phyloP scores from a whole-genome alignment of 345 rosid species.

The Abelmoschus esculentus region DNA sequence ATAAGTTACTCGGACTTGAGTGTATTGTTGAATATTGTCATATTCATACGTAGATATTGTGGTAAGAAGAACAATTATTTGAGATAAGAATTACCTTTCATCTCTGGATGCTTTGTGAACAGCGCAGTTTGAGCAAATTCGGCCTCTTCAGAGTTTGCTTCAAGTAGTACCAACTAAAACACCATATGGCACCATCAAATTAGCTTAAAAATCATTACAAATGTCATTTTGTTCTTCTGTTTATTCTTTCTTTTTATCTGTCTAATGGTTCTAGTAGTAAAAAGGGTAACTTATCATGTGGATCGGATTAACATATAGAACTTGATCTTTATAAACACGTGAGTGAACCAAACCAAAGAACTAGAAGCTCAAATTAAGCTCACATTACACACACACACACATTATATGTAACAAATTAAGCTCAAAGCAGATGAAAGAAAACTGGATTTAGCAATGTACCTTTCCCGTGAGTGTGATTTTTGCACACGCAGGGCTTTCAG shows the following conservation, averaged over 20 bases:
- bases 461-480: slow-evolving; percentile 88
- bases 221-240: not conserved
- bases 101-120: slow-evolving; percentile 84
- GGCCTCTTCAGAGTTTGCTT: slow-evolving; percentile 47
- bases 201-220: not conserved
- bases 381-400: not conserved
- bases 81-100: slow-evolving; percentile 46
- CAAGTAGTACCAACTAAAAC: slow-evolving; percentile 45
- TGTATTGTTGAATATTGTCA: not conserved
- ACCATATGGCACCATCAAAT: slow-evolving; percentile 1
- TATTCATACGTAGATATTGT: not conserved
- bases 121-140: slow-evolving; percentile 46
- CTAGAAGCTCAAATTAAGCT: too few species aligned
- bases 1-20: not conserved
- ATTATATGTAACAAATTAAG: not conserved
- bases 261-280: not conserved
- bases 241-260: not conserved
- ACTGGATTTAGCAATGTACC: slow-evolving; percentile 28
- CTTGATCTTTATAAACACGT: not conserved
- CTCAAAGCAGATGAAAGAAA: not conserved
- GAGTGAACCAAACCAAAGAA: not conserved
- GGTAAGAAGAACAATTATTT: not conserved
- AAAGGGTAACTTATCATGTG: not conserved
- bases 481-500: slow-evolving; percentile 84
- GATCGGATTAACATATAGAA: not conserved